Conservation (phyloP, 495 filamentous ascomycete species). For the Penicillium atrosanguineum region DNA sequence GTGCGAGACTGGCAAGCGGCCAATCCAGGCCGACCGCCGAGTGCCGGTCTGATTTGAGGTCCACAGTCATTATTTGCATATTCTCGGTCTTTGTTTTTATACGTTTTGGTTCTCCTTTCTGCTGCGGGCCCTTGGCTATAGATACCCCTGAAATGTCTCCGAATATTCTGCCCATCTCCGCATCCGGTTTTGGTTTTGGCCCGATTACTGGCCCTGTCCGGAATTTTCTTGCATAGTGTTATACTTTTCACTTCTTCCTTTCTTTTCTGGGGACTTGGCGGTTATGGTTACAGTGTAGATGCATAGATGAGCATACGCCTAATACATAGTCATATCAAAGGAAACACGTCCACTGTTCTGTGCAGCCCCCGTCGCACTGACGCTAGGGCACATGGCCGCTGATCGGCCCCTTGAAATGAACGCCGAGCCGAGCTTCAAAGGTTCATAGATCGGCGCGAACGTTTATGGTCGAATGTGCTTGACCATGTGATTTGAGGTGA, state of each 20-base stretch:
- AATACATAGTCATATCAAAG: not conserved
- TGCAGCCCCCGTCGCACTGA: not conserved
- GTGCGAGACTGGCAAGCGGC: conserved; percentile 54
- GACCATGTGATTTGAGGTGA: not conserved
- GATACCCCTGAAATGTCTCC: conserved; percentile 32
- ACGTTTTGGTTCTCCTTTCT: conserved; percentile 4
- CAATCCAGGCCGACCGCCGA: conserved; percentile 26
- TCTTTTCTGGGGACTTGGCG: not conserved
- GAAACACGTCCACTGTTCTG: not conserved
- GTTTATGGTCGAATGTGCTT: not conserved
- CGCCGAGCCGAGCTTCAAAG: not conserved
- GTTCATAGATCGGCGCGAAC: not conserved
- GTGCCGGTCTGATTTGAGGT: conserved; percentile 26
- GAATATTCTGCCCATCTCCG: conserved; percentile 21
- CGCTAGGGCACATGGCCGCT: conserved; percentile 11
- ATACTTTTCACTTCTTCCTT: not conserved
- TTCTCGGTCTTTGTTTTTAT: conserved; percentile 6
- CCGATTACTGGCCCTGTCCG: conserved; percentile 14
- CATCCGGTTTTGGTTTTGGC: conserved; percentile 17
- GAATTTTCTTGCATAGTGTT: conserved; percentile 14
- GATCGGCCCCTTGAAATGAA: conserved; percentile 20
- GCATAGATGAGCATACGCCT: conserved; percentile 5
- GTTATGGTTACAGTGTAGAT: conserved; percentile 4
- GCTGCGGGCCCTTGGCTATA: conserved; percentile 25
- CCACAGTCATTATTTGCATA: not conserved